phyloP scores from a whole-genome alignment of 139 green algal genomes.

The Chlorella sp. region DNA sequence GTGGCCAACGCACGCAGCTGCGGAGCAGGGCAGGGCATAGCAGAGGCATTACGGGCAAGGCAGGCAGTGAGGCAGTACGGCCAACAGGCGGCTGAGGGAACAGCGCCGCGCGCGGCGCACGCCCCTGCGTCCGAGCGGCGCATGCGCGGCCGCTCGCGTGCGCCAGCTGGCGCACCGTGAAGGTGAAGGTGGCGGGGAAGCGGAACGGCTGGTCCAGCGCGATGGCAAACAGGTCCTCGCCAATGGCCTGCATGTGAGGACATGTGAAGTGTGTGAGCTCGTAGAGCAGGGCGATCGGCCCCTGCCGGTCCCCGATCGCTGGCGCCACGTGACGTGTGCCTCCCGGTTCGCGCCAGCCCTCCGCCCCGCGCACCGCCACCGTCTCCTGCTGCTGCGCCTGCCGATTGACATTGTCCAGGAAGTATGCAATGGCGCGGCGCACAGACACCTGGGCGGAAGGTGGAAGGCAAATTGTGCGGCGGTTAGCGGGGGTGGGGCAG shows the following conservation, averaged over 20 bases:
- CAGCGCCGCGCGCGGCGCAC: no score
- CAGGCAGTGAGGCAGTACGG: no score
- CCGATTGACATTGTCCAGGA: conserved; percentile 66
- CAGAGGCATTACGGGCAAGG: no score
- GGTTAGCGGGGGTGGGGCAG: no score
- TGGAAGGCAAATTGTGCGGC: no score
- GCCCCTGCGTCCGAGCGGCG: neutral
- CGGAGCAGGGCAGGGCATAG: no score
- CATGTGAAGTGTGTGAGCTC: no score
- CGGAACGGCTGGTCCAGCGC: conserved; percentile 86
- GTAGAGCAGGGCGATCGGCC: no score
- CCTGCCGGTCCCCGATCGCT: no score
- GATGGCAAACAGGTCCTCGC: conserved; percentile 87
- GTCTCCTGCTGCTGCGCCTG: conserved; percentile 79
- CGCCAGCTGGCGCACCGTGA: conserved; percentile 67
- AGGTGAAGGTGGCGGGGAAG: conserved; percentile 88
- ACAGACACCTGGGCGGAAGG: conserved; percentile 59
- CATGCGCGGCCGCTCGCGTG: neutral
- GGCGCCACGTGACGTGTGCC: no score
- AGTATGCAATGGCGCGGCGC: conserved; percentile 72
- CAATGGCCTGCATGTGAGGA: conserved; percentile 52
- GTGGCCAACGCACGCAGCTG: conserved; percentile 86
- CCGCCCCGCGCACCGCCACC: conserved; percentile 36
- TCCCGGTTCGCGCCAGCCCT: neutral
- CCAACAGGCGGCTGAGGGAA: no score